Evolutionary conservation across 352 stramenopile genomes (phyloP).

Genomic region (Phytophthora sansomeana): DNA sequence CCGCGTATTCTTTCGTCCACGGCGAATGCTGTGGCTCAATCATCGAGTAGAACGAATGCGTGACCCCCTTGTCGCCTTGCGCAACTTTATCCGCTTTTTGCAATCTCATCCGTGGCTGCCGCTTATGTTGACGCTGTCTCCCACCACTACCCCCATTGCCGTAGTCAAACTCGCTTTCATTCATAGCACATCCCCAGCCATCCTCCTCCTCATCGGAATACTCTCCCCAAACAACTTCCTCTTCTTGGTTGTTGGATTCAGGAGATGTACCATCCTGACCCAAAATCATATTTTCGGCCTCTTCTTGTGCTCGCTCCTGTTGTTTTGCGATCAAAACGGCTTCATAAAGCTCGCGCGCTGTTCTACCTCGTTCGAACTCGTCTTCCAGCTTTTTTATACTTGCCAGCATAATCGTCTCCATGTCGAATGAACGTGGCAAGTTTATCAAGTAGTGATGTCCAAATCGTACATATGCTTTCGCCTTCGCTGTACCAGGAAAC

Average conservation of each 20-base stretch:
- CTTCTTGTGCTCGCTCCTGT: slow-evolving; percentile 37
- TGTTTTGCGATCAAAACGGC: slow-evolving; percentile 71
- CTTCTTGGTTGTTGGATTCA: slow-evolving; percentile 9
- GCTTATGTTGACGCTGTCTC: slow-evolving; percentile 13
- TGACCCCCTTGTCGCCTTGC: slow-evolving; percentile 67
- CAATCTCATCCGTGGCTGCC: slow-evolving; percentile 37
- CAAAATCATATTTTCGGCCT: neutral
- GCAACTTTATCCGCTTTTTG: slow-evolving; percentile 48
- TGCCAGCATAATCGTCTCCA: slow-evolving; percentile 71
- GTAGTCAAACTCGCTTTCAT: slow-evolving; percentile 3
- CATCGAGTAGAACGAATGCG: slow-evolving; percentile 84
- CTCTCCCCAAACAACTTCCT: slow-evolving; percentile 17
- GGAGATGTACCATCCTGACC: neutral
- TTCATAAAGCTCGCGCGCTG: slow-evolving; percentile 76
- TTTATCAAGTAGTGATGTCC: slow-evolving; percentile 86
- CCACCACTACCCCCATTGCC: slow-evolving; percentile 2
- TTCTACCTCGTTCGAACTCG: slow-evolving; percentile 80
- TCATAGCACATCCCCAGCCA: slow-evolving; percentile 15
- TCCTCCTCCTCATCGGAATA: slow-evolving; percentile 23
- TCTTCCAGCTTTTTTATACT: slow-evolving; percentile 80
- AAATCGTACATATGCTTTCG: slow-evolving; percentile 79
- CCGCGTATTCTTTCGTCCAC: slow-evolving; percentile 53
- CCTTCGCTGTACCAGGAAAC: slow-evolving; percentile 49
- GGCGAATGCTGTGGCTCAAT: slow-evolving; percentile 45
- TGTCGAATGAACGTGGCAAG: slow-evolving; percentile 78